A percentile compares a stretch with the other conserved stretches of the same genome.
Conservation (phyloP, 164 flowering plant species). For the Nymphaea colorata region DNA sequence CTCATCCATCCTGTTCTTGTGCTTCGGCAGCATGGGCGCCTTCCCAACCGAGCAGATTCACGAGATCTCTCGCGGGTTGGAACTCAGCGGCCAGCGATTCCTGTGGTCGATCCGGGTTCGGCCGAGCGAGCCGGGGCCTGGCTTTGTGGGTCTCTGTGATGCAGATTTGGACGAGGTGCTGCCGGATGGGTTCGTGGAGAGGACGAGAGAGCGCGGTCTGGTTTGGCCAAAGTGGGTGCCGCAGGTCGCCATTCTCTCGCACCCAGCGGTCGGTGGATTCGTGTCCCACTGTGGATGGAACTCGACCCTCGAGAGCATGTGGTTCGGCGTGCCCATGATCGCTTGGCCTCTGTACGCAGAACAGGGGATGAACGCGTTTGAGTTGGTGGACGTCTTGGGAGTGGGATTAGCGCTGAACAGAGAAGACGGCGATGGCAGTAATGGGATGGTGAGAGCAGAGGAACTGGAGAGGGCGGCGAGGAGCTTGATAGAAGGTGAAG, state of each 20-base stretch:
- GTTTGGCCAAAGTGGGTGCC: constrained; percentile 9
- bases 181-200: constrained; percentile 7
- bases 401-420: no score
- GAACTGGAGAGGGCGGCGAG: constrained; percentile 1
- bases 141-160: not conserved
- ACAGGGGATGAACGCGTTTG: no score
- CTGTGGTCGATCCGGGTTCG: constrained; percentile 3
- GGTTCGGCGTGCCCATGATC: no score
- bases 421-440: no score
- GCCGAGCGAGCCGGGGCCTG: not conserved
- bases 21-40: constrained; percentile 18
- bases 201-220: constrained; percentile 6
- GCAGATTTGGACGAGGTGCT: constrained; percentile 4
- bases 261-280: no score
- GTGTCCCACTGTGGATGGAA: no score
- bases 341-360: no score
- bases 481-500: constrained; percentile 2
- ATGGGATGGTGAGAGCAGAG: no score
- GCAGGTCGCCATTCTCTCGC: not conserved
- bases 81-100: constrained; percentile 2
- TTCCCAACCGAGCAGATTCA: constrained; percentile 10
- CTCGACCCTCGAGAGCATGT: no score
- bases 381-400: no score
- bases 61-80: constrained; percentile 10
- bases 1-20: no score